Percentiles rank a stretch among this genome's conserved stretches.
Conservation (phyloP, 1,139 yeast species). For the Chernovozyma sophiae-reginae region DNA sequence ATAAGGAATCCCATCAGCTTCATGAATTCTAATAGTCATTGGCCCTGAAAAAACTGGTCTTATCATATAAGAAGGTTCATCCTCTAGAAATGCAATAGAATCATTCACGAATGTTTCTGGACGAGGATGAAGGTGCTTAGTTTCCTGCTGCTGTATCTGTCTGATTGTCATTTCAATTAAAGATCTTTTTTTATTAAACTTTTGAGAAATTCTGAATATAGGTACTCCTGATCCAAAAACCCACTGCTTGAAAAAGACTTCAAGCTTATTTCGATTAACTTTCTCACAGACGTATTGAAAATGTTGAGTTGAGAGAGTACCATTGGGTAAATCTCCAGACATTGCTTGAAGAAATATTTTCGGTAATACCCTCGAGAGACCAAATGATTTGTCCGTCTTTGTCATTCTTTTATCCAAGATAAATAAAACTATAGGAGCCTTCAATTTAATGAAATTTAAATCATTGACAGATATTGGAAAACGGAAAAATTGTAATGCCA, state of each 20-base stretch:
- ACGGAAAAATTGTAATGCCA: slow-evolving; percentile 62
- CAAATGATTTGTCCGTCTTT: slow-evolving; percentile 91
- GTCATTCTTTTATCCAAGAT: slow-evolving; percentile 92
- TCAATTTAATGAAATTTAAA: slow-evolving; percentile 62
- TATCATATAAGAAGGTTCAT: slow-evolving; percentile 33
- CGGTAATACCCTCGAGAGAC: slow-evolving; percentile 86
- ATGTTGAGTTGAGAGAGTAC: slow-evolving; percentile 76
- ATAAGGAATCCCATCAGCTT: slow-evolving; percentile 98
- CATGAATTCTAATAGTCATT: slow-evolving; percentile 94
- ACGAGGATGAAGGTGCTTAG: slow-evolving; percentile 30
- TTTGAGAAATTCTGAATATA: slow-evolving; percentile 78
- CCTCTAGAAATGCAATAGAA: slow-evolving; percentile 38
- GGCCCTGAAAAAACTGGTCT: slow-evolving; percentile 79
- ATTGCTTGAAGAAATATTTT: slow-evolving; percentile 89
- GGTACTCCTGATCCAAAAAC: slow-evolving; percentile 89
- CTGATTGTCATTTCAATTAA: slow-evolving; percentile 92
- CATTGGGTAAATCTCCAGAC: slow-evolving; percentile 86
- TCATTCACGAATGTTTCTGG: slow-evolving; percentile 42
- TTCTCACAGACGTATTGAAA: slow-evolving; percentile 92
- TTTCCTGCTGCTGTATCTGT: slow-evolving; percentile 75
- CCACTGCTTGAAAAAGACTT: slow-evolving; percentile 89
- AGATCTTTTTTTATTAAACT: slow-evolving; percentile 90
- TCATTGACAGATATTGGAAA: slow-evolving; percentile 65
- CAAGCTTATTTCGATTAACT: slow-evolving; percentile 83
- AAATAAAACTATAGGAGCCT: slow-evolving; percentile 81